These are phyloP conservation scores for Mucor velutinosus DNA, from an alignment of 371 early-diverging fungal genomes.

Conservation along the genomic window DNA sequence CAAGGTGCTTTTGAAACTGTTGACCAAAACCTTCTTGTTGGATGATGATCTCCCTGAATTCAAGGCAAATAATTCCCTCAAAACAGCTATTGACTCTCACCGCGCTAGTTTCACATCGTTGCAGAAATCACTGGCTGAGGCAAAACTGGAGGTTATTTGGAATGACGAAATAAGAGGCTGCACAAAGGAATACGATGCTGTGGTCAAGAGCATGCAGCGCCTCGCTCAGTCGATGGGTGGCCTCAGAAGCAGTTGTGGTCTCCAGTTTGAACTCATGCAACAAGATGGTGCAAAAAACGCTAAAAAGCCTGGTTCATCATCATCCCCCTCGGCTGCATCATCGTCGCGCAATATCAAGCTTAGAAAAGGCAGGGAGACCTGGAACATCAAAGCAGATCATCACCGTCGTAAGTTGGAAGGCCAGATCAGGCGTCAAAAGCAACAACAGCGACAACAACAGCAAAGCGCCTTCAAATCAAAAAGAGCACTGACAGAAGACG, in stretches of 20 bases:
- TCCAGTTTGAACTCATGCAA: conserved; percentile 64
- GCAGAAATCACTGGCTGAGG: conserved; percentile 62
- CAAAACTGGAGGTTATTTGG: conserved; percentile 63
- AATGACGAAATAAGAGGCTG: conserved; percentile 53
- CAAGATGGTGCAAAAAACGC: conserved; percentile 8
- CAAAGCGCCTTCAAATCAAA: neutral
- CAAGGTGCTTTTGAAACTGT: conserved; percentile 52
- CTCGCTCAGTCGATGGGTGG: conserved; percentile 72
- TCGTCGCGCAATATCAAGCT: neutral
- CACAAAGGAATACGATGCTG: conserved; percentile 39
- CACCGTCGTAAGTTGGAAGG: conserved; percentile 37
- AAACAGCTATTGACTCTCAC: conserved; percentile 63
- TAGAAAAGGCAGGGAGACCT: conserved; percentile 11
- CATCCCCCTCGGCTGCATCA: neutral
- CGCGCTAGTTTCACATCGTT: conserved; percentile 67
- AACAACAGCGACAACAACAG: conserved; percentile 19
- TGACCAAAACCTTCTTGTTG: conserved; percentile 71
- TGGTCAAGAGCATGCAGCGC: conserved; percentile 58
- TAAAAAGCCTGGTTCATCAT: neutral
- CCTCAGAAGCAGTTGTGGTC: conserved; percentile 65
- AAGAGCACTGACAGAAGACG: neutral
- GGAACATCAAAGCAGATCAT: conserved; percentile 45
- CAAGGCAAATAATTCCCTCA: conserved; percentile 49
- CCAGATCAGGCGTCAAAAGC: conserved; percentile 31
- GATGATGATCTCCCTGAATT: conserved; percentile 63